Conservation (phyloP, 2,329 filamentous ascomycete species). For the Blumeria graminis region DNA sequence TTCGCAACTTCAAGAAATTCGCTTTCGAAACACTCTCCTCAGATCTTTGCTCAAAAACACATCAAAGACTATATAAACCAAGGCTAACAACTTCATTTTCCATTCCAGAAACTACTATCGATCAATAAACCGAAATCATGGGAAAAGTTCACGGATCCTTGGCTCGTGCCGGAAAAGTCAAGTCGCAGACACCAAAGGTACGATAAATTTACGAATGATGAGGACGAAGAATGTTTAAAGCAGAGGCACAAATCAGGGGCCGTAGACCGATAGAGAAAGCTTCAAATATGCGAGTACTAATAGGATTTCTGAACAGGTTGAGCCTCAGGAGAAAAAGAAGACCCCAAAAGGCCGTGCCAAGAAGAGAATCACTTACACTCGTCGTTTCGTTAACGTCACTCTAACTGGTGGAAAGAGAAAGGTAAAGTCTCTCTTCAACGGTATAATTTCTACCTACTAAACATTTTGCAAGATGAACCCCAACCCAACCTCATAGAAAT, state of each 20-base stretch:
- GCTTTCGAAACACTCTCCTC: too few species aligned
- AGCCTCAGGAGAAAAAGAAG: conserved; percentile 90
- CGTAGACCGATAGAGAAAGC: conserved; percentile 1
- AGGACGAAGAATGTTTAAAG: too few species aligned
- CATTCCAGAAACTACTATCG: too few species aligned
- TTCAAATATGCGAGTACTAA: not conserved
- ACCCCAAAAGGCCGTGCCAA: conserved; percentile 87
- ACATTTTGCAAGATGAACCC: conserved; percentile 47
- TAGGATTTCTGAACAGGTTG: conserved; percentile 31
- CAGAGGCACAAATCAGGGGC: too few species aligned
- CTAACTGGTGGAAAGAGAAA: conserved; percentile 97
- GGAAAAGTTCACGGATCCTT: conserved; percentile 88
- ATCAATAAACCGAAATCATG: conserved; percentile 29
- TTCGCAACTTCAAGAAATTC: too few species aligned
- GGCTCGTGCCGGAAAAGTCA: conserved; percentile 93
- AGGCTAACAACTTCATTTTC: too few species aligned
- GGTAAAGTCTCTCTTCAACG: conserved; percentile 24
- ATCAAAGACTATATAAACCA: too few species aligned
- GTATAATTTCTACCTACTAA: not conserved
- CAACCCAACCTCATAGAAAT: conserved; percentile 46
- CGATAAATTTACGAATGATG: conserved; percentile 16
- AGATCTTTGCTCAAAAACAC: too few species aligned
- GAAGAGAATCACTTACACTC: conserved; percentile 91
- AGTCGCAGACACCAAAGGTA: conserved; percentile 87
- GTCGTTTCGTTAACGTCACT: conserved; percentile 95